Evolutionary conservation across 331 rosid species (phyloP), one percentile per base, ranked within the genome.

Genomic region (Dryas integrifolia): DNA sequence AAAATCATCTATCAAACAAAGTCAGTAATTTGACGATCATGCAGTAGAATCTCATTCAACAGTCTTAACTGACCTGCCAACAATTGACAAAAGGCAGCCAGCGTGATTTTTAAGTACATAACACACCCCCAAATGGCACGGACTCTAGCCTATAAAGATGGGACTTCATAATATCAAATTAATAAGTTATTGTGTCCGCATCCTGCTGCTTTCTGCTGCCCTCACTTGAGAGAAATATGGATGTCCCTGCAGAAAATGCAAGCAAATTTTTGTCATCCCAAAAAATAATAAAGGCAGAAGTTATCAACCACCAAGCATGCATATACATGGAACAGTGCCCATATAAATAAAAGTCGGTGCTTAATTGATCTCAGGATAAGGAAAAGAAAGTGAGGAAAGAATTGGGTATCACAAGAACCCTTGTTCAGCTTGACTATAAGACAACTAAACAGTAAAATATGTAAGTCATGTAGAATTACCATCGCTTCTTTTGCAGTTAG

Each of bases 401-500:
- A 26, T 0, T 21, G 3, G 39, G 30, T 49, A 58, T 16, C 7
- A 67, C 69, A 74, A 41, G 2, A 53, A 74, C 43, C 61, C 30
- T 39, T 58, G 15, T 55, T 64, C 9, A n/a, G 47, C 18, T 45
- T 72, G 69, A 45, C 50, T 16, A 10, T 8, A 50, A 21, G n/a
- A 26, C 55, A 16, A 39, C 61, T 30, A 46, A 69, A 35, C 51
- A 80, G 13, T 60, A 40, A 40, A 64, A 12, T 52, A 18, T 70
- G 40, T 14, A 61, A 67, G 59, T 14, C 16, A 55, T 60, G 18
- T 13, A 57, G 35, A 16, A 49, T 82, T 89, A 95, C 99, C 98
- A 92, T 95, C 63, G 99, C 99, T 86, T 95, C 99, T 83, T 81
- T 85, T 48, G 97, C 99, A n/a, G 99, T 89, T 49, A 92, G 86